Conservation (phyloP, 495 filamentous ascomycete species). For the Immersiella caudata region DNA sequence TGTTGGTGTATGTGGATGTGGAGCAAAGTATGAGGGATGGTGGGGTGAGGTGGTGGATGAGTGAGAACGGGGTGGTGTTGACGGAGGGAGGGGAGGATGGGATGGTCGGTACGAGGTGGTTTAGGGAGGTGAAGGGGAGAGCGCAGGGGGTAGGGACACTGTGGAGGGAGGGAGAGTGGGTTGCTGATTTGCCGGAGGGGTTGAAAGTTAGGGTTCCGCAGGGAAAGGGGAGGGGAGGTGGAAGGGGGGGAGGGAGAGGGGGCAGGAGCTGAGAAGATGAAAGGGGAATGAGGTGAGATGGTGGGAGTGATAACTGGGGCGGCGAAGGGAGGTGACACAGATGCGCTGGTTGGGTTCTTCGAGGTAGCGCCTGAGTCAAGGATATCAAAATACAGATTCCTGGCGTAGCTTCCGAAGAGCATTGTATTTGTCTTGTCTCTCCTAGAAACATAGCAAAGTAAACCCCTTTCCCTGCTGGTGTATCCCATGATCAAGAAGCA, state of each 20-base stretch:
- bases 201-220: slow-evolving; percentile 47
- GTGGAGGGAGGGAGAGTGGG: slow-evolving; percentile 64
- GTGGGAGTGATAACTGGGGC: too few species aligned
- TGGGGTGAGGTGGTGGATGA: slow-evolving; percentile 78
- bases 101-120: slow-evolving; percentile 47
- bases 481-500: too few species aligned
- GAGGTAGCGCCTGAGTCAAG: too few species aligned
- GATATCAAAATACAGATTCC: too few species aligned
- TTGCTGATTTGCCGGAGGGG: slow-evolving; percentile 57
- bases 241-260: slow-evolving; percentile 32
- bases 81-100: slow-evolving; percentile 54
- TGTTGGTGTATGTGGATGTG: slow-evolving; percentile 82
- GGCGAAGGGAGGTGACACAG: too few species aligned
- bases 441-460: too few species aligned
- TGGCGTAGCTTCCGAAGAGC: too few species aligned
- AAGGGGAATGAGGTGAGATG: slow-evolving; percentile 15
- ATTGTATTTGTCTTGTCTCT: too few species aligned
- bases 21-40: slow-evolving; percentile 62
- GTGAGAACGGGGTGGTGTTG: slow-evolving; percentile 78
- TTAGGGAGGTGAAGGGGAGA: slow-evolving; percentile 60
- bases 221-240: slow-evolving; percentile 45
- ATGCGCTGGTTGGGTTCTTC: too few species aligned
- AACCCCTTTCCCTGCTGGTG: too few species aligned
- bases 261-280: slow-evolving; percentile 15
- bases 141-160: slow-evolving; percentile 62